Percentiles rank a stretch among this genome's conserved stretches.
These are phyloP conservation scores for Hansfordia pulvinata DNA, from an alignment of 2,329 filamentous ascomycete species.

Conservation along the genomic window DNA sequence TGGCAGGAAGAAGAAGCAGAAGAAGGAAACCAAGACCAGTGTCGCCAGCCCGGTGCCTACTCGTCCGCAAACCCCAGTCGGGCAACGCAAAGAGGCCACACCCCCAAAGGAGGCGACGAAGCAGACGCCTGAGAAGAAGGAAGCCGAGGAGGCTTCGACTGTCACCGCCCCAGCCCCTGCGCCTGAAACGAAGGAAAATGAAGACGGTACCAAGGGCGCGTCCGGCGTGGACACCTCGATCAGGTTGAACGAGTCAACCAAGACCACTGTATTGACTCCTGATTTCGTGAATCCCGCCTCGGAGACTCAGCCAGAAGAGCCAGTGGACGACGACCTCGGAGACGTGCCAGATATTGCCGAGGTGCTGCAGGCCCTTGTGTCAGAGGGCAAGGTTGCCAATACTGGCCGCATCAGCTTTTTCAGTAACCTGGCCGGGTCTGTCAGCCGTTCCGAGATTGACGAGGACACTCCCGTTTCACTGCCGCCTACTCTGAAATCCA, in stretches of 20 bases:
- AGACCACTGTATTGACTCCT: slow-evolving; percentile 19
- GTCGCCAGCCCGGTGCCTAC: slow-evolving; percentile 11
- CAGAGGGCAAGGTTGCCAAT: slow-evolving; percentile 18
- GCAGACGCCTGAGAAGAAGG: slow-evolving; percentile 8
- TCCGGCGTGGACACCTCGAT: slow-evolving; percentile 16
- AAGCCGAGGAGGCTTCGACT: too few species aligned
- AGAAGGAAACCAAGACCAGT: slow-evolving; percentile 48
- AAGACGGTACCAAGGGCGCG: slow-evolving; percentile 11
- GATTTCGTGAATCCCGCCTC: slow-evolving; percentile 15
- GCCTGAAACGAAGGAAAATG: slow-evolving; percentile 11
- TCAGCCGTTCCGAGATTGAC: slow-evolving; percentile 18
- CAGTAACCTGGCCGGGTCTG: slow-evolving; percentile 18
- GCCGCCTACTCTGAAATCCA: slow-evolving; percentile 26
- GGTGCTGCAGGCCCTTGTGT: slow-evolving; percentile 23
- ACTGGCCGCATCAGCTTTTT: slow-evolving; percentile 24
- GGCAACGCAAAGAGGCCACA: slow-evolving; percentile 15
- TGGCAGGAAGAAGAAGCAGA: slow-evolving; percentile 74
- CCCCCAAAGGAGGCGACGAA: slow-evolving; percentile 8
- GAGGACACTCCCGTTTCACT: slow-evolving; percentile 14
- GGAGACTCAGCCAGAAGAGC: slow-evolving; percentile 14
- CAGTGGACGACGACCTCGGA: slow-evolving; percentile 16
- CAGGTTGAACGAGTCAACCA: slow-evolving; percentile 19
- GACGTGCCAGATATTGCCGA: slow-evolving; percentile 17
- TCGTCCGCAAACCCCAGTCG: slow-evolving; percentile 15
- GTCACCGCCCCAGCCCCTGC: slow-evolving; percentile 6